Base-by-base conservation (phyloP, 139 green algal species). In the Chlorella sp. region DNA sequence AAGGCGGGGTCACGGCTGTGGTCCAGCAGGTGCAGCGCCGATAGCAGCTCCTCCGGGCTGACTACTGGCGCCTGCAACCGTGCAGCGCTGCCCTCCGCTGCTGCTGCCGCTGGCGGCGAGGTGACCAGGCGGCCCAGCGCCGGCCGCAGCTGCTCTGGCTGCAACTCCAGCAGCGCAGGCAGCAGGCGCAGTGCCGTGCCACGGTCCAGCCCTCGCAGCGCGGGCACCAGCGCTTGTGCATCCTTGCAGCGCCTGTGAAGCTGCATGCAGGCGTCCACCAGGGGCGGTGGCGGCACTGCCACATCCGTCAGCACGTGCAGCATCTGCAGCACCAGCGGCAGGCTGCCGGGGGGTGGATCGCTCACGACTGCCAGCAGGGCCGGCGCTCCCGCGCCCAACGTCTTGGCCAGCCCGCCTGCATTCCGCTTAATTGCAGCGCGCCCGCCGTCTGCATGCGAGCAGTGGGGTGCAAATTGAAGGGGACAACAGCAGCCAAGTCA, bases 261-360 rank as follows among this genome's bases (percentile, higher is more conserved):
- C 44, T 84, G 70, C 15, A 92, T 16, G 55, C 82, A 87, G 0
- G 90, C 86, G 12, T n/a, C 38, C 2, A 93, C 88, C 30, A 95
- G 79, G 15, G 64, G 41, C 30, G 78, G 26, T 17, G 91, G 88
- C 32, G 89, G 86, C 23, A 70, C n/a, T 3, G 28, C 38, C 21
- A 55, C 34, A 23, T 90, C 83, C 57, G 88, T 90, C 32, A 93
- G 72, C n/a, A 85, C 90, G 38, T 87, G 67, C 69, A 96, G 84
- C 90, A 95, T 94, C 28, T 83, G 36, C 39, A 95, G 82, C 75
- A 95, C 85, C 64, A 96, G 87, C 44, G 85, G 74, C 64, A 88
- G 47, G 30, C 81, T 86, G 78, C 75, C 87, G 23, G 67, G 4
- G 1, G 87, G 87, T 0, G 84, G 74, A 38, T 73, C 83, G 17